Evolutionary conservation across 1,139 yeast species (phyloP).

Genomic region (Nadsonia starkeyi-henricii): DNA sequence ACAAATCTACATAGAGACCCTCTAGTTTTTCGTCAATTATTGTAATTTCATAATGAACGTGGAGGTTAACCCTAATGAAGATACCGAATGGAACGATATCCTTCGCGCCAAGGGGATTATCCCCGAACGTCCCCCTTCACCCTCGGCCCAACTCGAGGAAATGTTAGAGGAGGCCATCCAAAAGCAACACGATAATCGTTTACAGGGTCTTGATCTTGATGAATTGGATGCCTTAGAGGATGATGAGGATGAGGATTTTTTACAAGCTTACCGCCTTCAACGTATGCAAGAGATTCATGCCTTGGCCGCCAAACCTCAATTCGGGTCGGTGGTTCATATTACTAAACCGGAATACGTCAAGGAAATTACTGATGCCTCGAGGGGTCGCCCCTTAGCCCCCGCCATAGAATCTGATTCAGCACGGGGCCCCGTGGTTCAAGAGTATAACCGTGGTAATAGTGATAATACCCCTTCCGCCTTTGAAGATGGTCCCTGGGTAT

Average conservation of each 20-base stretch:
- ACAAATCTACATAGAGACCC: too few species aligned
- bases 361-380: slow-evolving; percentile 75
- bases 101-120: slow-evolving; percentile 79
- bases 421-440: slow-evolving; percentile 3
- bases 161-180: slow-evolving; percentile 73
- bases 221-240: slow-evolving; percentile 69
- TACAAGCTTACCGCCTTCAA: slow-evolving; percentile 59
- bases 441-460: slow-evolving; percentile 4
- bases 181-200: slow-evolving; percentile 57
- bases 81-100: slow-evolving; percentile 97
- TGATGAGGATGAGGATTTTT: slow-evolving; percentile 63
- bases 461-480: slow-evolving; percentile 11
- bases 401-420: not conserved
- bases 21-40: too few species aligned
- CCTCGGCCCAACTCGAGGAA: slow-evolving; percentile 73
- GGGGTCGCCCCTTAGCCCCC: slow-evolving; percentile 14
- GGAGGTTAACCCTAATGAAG: slow-evolving; percentile 89
- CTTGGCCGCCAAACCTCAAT: slow-evolving; percentile 47
- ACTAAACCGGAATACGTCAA: slow-evolving; percentile 76
- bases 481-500: slow-evolving; percentile 32
- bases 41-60: slow-evolving; percentile 61
- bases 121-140: slow-evolving; percentile 85
- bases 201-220: slow-evolving; percentile 61
- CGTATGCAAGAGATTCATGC: slow-evolving; percentile 60
- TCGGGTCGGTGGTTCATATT: slow-evolving; percentile 64